phyloP scores from a whole-genome alignment of 805 yeast genomes.

The Helenozyma rhizophorensis region DNA sequence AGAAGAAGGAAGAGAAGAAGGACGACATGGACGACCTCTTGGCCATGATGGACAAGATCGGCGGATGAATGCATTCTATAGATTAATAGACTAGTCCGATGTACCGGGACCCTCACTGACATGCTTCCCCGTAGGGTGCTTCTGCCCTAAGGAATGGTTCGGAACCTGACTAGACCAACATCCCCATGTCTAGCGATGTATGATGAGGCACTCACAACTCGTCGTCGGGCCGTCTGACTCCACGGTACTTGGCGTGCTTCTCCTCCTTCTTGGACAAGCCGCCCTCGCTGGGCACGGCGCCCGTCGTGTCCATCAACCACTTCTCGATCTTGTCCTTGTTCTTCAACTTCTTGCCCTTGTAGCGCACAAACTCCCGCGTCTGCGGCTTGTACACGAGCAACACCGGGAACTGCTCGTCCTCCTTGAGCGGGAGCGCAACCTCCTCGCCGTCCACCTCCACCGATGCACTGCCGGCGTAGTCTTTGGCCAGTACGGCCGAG shows the following conservation, averaged over 20 bases:
- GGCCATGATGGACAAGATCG: conserved; percentile 36
- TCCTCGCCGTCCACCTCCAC: conserved; percentile 18
- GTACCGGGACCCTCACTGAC: too few relatives aligned
- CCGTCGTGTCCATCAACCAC: conserved; percentile 28
- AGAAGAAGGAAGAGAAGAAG: conserved; percentile 10
- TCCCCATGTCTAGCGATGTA: too few relatives aligned
- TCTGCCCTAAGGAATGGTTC: too few relatives aligned
- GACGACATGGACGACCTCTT: conserved; percentile 31
- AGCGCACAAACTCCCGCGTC: conserved; percentile 17
- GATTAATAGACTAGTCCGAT: conserved; percentile 1
- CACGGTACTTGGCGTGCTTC: conserved; percentile 27
- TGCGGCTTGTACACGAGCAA: conserved; percentile 23
- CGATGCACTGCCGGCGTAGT: not conserved
- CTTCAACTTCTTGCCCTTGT: conserved; percentile 21
- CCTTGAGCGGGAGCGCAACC: conserved; percentile 16
- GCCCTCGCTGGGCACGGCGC: conserved; percentile 38
- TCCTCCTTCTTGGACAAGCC: conserved; percentile 31
- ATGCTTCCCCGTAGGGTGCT: too few relatives aligned
- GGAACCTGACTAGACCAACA: too few relatives aligned
- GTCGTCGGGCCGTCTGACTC: conserved; percentile 19
- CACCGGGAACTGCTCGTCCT: conserved; percentile 21
- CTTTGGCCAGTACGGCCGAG: conserved; percentile 35
- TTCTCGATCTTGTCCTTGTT: conserved; percentile 27
- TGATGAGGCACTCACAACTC: too few relatives aligned
- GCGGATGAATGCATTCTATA: conserved; percentile 8